Base-by-base conservation (phyloP, 2,329 filamentous ascomycete species). In the Aspergillus sp. region DNA sequence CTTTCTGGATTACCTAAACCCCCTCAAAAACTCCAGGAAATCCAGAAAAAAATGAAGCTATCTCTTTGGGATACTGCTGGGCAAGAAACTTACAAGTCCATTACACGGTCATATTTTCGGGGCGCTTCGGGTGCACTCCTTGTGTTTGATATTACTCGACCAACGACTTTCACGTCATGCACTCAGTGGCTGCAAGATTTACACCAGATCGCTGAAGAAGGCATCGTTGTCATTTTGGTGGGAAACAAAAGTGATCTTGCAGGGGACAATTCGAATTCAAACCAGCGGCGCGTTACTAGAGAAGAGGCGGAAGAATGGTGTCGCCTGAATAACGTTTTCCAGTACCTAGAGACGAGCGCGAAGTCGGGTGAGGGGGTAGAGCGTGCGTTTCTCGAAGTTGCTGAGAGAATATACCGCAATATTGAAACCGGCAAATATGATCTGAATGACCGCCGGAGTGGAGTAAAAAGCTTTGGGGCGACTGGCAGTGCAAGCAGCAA, bases 281-380 rank as follows among this genome's bases (percentile, higher is more conserved):
- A 68, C 53, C 86, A 87, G 76, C 83, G 93, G 56, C 89, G 96
- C 71, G 92, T 98, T 24, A 90, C 89, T 0, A 81, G 80, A 52
- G 83, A 89, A 64, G 93, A 98, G 77, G 95, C 95, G 3, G 87
- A 93, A 70, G 89, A 89, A 58, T 99, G 95, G 95, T 96, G 92
- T 60, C 82, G 82, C 59, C 79, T 82, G 64, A 97, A 98, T 75
- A 90, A 90, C 58, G 88, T 98, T 24, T 85, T 96, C 70, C 87
- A 93, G 72, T 98, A 98, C 73, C 91, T 98, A 61, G 95, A 99
- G 80, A 99, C 95, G 40, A 93, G 89, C 64, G 95, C 95, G 50
- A 99, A 98, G 81, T 96, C 89, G 61, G 95, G 95, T 52, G 91
- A 96, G 72, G 91, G 91, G 51, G 95, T 99, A 37, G 95, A 99